Conservation (phyloP, 2,329 filamentous ascomycete species). For the Aspergillus melleus region DNA sequence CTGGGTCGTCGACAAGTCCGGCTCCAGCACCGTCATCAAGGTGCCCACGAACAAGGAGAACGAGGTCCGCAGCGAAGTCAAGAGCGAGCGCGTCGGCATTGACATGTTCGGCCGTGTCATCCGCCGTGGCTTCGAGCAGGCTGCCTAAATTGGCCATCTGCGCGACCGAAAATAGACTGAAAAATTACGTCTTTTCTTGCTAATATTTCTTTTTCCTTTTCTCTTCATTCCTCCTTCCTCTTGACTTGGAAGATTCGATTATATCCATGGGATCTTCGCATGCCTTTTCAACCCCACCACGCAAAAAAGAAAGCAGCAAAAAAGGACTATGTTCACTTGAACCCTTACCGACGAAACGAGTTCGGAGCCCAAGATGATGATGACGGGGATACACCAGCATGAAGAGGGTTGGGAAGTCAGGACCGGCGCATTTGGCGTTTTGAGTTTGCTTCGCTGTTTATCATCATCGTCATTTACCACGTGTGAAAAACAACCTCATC, state of each 20-base stretch:
- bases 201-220: conserved; percentile 14
- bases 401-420: conserved; percentile 23
- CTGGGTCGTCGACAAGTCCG: conserved; percentile 71
- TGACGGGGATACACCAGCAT: conserved; percentile 21
- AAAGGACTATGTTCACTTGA: conserved; percentile 9
- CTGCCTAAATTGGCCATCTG: conserved; percentile 49
- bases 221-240: background rate
- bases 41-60: conserved; percentile 95
- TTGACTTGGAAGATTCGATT: background rate
- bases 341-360: conserved; percentile 12
- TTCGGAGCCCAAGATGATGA: conserved; percentile 20
- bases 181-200: conserved; percentile 13
- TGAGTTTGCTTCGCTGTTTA: conserved; percentile 25
- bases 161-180: background rate
- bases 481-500: conserved; percentile 4
- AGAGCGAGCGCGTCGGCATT: conserved; percentile 81
- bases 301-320: conserved; percentile 4
- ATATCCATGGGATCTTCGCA: conserved; percentile 1
- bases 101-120: conserved; percentile 64
- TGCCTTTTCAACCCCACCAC: conserved; percentile 1
- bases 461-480: conserved; percentile 15
- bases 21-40: conserved; percentile 55
- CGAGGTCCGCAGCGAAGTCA: conserved; percentile 93
- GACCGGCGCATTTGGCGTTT: conserved; percentile 30
- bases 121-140: conserved; percentile 82